These are phyloP conservation scores for Teunomyces funiuensis DNA, from an alignment of 805 yeast genomes.

Conservation along the genomic window DNA sequence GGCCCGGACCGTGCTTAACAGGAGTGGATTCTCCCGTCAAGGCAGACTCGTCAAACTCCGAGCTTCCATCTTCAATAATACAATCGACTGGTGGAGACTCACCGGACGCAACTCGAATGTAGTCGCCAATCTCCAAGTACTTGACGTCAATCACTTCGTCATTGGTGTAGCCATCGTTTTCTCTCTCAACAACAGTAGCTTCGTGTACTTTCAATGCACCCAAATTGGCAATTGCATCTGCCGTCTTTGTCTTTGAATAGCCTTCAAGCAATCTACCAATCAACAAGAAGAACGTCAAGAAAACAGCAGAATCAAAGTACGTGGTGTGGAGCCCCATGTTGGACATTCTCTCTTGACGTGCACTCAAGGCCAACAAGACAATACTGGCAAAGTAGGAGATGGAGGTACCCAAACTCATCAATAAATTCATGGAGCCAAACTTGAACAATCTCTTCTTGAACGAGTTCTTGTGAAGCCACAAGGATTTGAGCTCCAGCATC, in stretches of 20 bases:
- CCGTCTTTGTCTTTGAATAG: slow-evolving; percentile 64
- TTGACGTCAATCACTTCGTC: slow-evolving; percentile 41
- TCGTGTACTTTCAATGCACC: slow-evolving; percentile 49
- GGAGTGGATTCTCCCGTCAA: slow-evolving; percentile 64
- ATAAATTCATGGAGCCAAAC: slow-evolving; percentile 77
- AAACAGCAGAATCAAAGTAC: slow-evolving; percentile 78
- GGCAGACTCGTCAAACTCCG: slow-evolving; percentile 61
- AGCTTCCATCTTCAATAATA: slow-evolving; percentile 45
- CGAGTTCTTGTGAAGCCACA: slow-evolving; percentile 58
- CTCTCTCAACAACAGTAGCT: slow-evolving; percentile 44
- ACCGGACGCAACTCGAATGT: slow-evolving; percentile 49
- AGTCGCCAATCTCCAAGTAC: slow-evolving; percentile 53
- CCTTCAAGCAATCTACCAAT: slow-evolving; percentile 71
- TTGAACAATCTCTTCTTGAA: slow-evolving; percentile 57
- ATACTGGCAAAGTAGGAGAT: slow-evolving; percentile 72
- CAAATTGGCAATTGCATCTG: slow-evolving; percentile 59
- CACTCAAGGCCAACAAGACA: slow-evolving; percentile 50
- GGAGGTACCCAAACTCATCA: slow-evolving; percentile 72
- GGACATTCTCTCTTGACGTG: slow-evolving; percentile 23
- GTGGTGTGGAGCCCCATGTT: slow-evolving; percentile 56
- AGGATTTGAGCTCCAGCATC: slow-evolving; percentile 51
- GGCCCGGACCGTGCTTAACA: slow-evolving; percentile 56
- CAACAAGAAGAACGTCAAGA: slow-evolving; percentile 66
- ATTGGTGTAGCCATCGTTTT: slow-evolving; percentile 17
- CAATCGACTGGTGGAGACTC: slow-evolving; percentile 64